Conservation (phyloP, 495 filamentous ascomycete species). For the Tuber borchii region DNA sequence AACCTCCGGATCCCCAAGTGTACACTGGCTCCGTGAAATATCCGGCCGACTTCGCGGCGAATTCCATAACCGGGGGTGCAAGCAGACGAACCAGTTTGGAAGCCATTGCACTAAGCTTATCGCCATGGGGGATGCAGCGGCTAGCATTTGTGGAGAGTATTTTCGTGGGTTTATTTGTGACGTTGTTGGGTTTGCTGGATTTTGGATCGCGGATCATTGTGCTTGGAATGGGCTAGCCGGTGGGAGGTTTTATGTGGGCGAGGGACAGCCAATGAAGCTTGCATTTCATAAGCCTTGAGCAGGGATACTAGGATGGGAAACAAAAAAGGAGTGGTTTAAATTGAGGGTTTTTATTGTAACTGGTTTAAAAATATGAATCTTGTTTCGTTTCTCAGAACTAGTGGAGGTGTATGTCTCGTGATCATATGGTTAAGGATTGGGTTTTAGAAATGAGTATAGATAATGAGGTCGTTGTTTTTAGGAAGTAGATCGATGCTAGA, state of each 20-base stretch:
- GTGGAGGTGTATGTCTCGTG: no score
- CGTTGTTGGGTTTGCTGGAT: background rate
- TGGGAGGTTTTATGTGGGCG: no score
- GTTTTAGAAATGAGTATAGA: background rate
- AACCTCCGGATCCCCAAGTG: background rate
- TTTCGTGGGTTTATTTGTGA: no score
- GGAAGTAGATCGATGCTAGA: background rate
- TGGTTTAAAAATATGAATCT: no score
- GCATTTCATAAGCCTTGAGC: background rate
- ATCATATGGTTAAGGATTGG: no score
- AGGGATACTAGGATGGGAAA: no score
- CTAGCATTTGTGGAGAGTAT: no score
- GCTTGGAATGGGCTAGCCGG: background rate
- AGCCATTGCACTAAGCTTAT: background rate
- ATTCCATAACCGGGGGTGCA: background rate
- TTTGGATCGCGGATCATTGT: background rate
- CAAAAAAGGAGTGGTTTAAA: no score
- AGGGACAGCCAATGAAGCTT: no score
- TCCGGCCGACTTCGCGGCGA: background rate
- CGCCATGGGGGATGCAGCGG: background rate
- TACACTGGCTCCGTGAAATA: background rate
- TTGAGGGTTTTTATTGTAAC: no score
- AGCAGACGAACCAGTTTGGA: background rate
- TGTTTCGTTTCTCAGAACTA: no score
- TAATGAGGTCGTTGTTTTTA: background rate